These are phyloP conservation scores for Fusarium anthophilum DNA, from an alignment of 2,329 filamentous ascomycete genomes.

Conservation along the genomic window DNA sequence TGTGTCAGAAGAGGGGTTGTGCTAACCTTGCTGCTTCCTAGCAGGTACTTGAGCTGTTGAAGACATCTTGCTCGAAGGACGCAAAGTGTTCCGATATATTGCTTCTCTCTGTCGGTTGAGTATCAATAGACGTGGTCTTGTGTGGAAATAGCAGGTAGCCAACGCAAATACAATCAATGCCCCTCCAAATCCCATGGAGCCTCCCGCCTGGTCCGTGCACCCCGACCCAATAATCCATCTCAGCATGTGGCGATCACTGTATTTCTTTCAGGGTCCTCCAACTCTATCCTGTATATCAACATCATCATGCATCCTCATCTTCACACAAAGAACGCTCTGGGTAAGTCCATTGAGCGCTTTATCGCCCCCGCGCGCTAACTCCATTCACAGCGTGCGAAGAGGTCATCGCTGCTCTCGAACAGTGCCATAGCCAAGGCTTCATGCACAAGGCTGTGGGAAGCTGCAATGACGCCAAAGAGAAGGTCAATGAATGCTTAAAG, in stretches of 20 bases:
- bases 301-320: constrained; percentile 93
- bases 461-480: constrained; percentile 86
- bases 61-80: constrained; percentile 53
- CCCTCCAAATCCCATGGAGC: constrained; percentile 36
- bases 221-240: constrained; percentile 18
- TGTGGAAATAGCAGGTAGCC: constrained; percentile 13
- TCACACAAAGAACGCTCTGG: constrained; percentile 89
- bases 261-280: constrained; percentile 34
- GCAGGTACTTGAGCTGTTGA: constrained; percentile 59
- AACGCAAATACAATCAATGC: constrained; percentile 20
- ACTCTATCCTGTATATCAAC: constrained; percentile 8
- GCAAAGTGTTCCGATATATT: not conserved
- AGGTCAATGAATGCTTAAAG: constrained; percentile 86
- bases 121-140: constrained; percentile 16
- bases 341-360: constrained; percentile 57
- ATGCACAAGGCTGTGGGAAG: constrained; percentile 89
- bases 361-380: constrained; percentile 24
- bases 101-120: constrained; percentile 6
- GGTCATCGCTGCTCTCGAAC: constrained; percentile 91
- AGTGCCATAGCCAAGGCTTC: constrained; percentile 94
- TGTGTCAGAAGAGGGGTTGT: not conserved
- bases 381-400: constrained; percentile 83
- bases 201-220: constrained; percentile 46
- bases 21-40: constrained; percentile 79
- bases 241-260: constrained; percentile 21